Conservation (phyloP, 1,284 basidiomycete species). For the Afroboletus lepidellus region DNA sequence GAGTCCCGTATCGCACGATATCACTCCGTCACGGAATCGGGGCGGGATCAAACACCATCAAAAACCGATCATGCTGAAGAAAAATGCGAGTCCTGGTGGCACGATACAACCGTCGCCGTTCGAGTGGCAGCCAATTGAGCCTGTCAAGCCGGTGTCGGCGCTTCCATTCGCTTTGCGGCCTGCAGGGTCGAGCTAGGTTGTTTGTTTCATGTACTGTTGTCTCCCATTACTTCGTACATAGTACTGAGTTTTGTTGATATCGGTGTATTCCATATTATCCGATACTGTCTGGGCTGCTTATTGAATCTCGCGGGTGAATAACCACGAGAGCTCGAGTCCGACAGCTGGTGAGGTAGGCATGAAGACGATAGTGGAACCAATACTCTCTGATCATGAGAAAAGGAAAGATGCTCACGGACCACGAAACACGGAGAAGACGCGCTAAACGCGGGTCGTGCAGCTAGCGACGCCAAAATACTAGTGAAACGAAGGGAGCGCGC, state of each 20-base stretch:
- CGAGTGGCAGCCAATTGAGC: slow-evolving; percentile 66
- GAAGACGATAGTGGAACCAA: too few relatives aligned
- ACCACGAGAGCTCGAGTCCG: too few relatives aligned
- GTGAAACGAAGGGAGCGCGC: too few relatives aligned
- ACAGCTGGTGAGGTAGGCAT: too few relatives aligned
- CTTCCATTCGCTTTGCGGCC: slow-evolving; percentile 34
- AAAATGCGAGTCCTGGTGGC: slow-evolving; percentile 31
- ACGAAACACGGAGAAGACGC: too few relatives aligned
- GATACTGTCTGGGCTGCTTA: too few relatives aligned
- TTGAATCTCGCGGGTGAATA: too few relatives aligned
- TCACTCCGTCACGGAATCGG: slow-evolving; percentile 30
- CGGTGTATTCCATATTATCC: too few relatives aligned
- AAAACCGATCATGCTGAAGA: slow-evolving; percentile 43
- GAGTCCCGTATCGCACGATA: slow-evolving; percentile 24
- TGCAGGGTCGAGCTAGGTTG: slow-evolving; percentile 12
- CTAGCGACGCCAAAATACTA: too few relatives aligned
- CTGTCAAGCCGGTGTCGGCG: slow-evolving; percentile 36
- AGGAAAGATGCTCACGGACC: too few relatives aligned
- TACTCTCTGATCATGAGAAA: too few relatives aligned
- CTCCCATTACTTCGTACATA: background rate
- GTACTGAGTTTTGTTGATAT: background rate
- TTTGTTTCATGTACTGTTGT: background rate
- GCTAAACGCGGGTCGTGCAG: too few relatives aligned
- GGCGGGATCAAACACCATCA: slow-evolving; percentile 40
- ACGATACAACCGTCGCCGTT: slow-evolving; percentile 44